phyloP scores from a whole-genome alignment of 768 basidiomycete genomes.

The Leccinum aurantiacum region DNA sequence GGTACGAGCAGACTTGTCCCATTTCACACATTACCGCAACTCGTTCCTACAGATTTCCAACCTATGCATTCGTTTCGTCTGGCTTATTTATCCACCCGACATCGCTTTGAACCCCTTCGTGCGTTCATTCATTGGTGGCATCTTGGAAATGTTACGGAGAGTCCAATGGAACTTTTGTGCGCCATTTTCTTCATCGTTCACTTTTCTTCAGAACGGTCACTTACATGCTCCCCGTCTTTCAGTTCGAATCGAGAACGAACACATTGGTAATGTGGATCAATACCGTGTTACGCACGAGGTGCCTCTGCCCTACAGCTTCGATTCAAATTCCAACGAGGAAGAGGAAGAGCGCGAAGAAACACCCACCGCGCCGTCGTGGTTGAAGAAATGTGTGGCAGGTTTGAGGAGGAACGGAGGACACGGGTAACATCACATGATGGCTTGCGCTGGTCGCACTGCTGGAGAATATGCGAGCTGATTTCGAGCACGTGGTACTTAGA shows the following conservation, averaged over 20 bases:
- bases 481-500: background rate
- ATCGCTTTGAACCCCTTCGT: slow-evolving; percentile 56
- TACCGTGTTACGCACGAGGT: slow-evolving; percentile 89
- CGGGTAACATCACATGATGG: background rate
- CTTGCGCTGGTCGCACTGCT: background rate
- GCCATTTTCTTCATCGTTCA: slow-evolving; percentile 23
- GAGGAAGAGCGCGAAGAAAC: slow-evolving; percentile 43
- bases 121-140: slow-evolving; percentile 64
- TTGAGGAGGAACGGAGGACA: slow-evolving; percentile 1
- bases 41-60: slow-evolving; percentile 58
- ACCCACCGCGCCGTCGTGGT: background rate
- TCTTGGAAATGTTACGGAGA: slow-evolving; percentile 76
- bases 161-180: slow-evolving; percentile 92
- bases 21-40: background rate
- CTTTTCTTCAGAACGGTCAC: background rate
- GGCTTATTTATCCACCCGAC: slow-evolving; percentile 58
- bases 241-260: slow-evolving; percentile 88
- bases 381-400: background rate
- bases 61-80: slow-evolving; percentile 72
- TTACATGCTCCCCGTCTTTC: background rate
- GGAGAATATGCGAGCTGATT: background rate
- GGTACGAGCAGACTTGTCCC: slow-evolving; percentile 39
- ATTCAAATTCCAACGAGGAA: slow-evolving; percentile 46
- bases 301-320: slow-evolving; percentile 68
- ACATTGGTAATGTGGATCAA: slow-evolving; percentile 92